Conservation (phyloP, 106 monocot genomes). For the Dendrobium officinale region DNA sequence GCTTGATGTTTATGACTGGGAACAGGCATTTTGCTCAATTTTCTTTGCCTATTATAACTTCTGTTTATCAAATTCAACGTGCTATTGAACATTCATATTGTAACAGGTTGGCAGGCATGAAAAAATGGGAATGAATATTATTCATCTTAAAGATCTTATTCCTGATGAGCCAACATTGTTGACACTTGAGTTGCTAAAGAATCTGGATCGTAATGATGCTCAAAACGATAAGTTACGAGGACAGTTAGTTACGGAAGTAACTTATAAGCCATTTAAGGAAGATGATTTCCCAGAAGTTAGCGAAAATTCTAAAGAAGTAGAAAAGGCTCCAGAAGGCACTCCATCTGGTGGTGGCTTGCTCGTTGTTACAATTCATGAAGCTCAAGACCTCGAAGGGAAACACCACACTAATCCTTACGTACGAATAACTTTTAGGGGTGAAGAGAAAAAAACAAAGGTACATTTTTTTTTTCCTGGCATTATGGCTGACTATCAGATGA, state of each 20-base stretch:
- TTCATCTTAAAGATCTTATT: constrained; percentile 55
- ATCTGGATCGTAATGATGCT: constrained; percentile 45
- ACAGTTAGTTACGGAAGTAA: constrained; percentile 52
- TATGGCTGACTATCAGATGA: background rate
- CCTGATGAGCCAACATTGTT: constrained; percentile 61
- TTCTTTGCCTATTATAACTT: background rate
- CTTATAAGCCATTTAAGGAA: constrained; percentile 85
- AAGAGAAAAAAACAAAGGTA: constrained; percentile 88
- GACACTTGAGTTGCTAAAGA: constrained; percentile 80
- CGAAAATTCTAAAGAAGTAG: constrained; percentile 24
- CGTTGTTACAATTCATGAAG: constrained; percentile 71
- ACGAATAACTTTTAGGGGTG: constrained; percentile 63
- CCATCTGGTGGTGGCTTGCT: constrained; percentile 80
- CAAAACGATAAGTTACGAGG: constrained; percentile 51
- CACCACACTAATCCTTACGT: constrained; percentile 89
- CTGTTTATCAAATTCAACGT: background rate
- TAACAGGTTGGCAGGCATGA: constrained; percentile 78
- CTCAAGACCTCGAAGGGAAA: constrained; percentile 80
- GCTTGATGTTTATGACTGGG: constrained; percentile 82
- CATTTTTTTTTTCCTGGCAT: background rate
- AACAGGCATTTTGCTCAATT: constrained; percentile 41
- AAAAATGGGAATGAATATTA: constrained; percentile 74
- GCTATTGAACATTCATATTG: background rate
- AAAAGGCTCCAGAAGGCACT: constrained; percentile 64
- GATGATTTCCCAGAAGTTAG: constrained; percentile 26